Base-by-base conservation (phyloP, 352 stramenopile species). In the Pythium aristosporum region DNA sequence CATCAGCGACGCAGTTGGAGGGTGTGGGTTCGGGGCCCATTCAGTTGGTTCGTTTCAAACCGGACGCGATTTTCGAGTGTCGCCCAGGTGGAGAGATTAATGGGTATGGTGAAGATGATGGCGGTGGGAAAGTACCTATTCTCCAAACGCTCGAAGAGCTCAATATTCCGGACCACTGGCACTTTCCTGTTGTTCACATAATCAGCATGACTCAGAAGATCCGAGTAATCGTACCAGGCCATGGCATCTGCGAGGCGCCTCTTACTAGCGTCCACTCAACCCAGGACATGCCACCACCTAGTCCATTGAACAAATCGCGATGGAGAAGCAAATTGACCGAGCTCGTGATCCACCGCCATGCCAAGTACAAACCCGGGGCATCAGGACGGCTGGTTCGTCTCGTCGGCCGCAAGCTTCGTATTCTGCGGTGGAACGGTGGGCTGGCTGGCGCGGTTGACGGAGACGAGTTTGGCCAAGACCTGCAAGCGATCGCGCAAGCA, bases 341-440 rank as follows among this genome's bases (percentile, higher is more conserved):
- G 50, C 50, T 57, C 20, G 50, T 57, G 50, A 30, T 57, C n/a
- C 34, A 46, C 50, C 44, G 30, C 20, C 32, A 57, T 46, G 32
- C 30, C 11, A 13, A 39, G 5, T 57, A 34, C 34, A 34, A 47
- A 1, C 10, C 28, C 0, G 50, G 34, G 10, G 20, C 12, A 5
- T 46, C 32, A 9, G 50, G 16, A 11, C 50, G 50, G 30, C 30
- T 57, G 18, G 50, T 57, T 15, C 32, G 50, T 9, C 50, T 57
- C n/a, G 50, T 57, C 2, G 50, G 50, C 3, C 32, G 34, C 2
- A 13, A 44, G 7, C 30, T 57, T n/a, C 50, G 50, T 11, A 18
- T 28, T 10, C n/a, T 57, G 34, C 50, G 50, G 1, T 57, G 50
- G 50, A 18, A 46, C 11, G 50, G 50, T n/a, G 50, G 43, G 49